Conservation (phyloP, 257 asterid genomes). For the Penstemon barbatus region DNA sequence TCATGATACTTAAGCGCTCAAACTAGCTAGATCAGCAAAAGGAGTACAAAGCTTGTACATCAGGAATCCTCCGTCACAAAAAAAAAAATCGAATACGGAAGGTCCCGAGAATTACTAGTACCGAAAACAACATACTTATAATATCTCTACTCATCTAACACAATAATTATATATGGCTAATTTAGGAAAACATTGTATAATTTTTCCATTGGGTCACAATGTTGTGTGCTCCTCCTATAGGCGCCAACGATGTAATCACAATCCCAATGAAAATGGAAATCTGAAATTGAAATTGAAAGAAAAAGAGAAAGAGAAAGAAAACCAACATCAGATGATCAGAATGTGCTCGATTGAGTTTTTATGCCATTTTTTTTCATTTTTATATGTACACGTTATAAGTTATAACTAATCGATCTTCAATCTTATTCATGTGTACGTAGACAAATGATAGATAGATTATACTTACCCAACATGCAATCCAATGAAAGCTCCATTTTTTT, state of each 20-base stretch:
- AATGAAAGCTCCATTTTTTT: slow-evolving; percentile 35
- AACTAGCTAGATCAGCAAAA: no score
- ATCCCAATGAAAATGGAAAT: slow-evolving; percentile 33
- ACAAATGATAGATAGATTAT: neutral
- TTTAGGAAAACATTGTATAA: slow-evolving; percentile 28
- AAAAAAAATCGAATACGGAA: no score
- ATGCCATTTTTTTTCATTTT: no score
- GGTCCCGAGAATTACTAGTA: no score
- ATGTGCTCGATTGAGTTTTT: no score
- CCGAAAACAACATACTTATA: no score
- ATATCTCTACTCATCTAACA: no score
- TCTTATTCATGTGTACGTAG: neutral
- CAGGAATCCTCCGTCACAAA: no score
- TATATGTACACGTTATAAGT: neutral
- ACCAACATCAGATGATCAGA: neutral
- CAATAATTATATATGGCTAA: no score
- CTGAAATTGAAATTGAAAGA: slow-evolving; percentile 24
- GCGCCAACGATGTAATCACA: slow-evolving; percentile 33
- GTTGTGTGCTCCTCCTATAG: slow-evolving; percentile 42
- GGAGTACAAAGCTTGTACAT: no score
- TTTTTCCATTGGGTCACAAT: slow-evolving; percentile 28
- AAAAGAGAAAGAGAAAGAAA: neutral
- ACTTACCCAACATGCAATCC: slow-evolving; percentile 43
- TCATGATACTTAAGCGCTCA: no score
- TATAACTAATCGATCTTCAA: neutral